Evolutionary conservation across 225 moss, liverwort and hornwort species (phyloP).

Genomic region (Pseudisothecium myosuroides): DNA sequence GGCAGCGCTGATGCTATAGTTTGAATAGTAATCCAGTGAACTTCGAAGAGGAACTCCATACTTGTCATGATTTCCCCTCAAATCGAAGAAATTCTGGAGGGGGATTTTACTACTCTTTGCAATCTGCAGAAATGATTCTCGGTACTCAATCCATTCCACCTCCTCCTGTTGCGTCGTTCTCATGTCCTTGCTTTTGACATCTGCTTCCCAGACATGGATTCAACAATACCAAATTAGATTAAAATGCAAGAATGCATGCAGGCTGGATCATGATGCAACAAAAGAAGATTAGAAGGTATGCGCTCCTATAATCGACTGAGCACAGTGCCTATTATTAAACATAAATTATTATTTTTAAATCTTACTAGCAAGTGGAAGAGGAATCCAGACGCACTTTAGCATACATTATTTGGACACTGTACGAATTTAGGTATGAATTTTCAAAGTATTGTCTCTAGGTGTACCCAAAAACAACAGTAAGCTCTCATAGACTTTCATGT

Average conservation of each 20-base stretch:
- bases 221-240: neutral
- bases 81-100: slow-evolving; percentile 51
- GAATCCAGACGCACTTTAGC: neutral
- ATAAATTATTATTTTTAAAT: neutral
- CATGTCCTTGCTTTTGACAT: slow-evolving; percentile 72
- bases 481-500: neutral
- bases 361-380: neutral
- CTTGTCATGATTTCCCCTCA: slow-evolving; percentile 93
- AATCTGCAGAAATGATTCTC: slow-evolving; percentile 30
- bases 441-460: neutral
- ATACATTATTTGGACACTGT: neutral
- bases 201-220: slow-evolving; percentile 10
- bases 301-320: neutral
- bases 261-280: neutral
- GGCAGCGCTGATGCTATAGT: slow-evolving; percentile 65
- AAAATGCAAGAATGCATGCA: neutral
- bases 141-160: slow-evolving; percentile 77
- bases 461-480: neutral
- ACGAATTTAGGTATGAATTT: neutral
- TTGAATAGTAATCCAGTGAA: slow-evolving; percentile 61
- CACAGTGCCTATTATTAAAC: neutral
- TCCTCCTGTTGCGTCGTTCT: slow-evolving; percentile 63
- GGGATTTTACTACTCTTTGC: slow-evolving; percentile 55
- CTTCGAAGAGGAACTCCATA: slow-evolving; percentile 82
- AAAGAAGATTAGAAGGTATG: neutral